Conservation (phyloP, 192 early-diverging fungal species). For the Coemansia erecta region DNA sequence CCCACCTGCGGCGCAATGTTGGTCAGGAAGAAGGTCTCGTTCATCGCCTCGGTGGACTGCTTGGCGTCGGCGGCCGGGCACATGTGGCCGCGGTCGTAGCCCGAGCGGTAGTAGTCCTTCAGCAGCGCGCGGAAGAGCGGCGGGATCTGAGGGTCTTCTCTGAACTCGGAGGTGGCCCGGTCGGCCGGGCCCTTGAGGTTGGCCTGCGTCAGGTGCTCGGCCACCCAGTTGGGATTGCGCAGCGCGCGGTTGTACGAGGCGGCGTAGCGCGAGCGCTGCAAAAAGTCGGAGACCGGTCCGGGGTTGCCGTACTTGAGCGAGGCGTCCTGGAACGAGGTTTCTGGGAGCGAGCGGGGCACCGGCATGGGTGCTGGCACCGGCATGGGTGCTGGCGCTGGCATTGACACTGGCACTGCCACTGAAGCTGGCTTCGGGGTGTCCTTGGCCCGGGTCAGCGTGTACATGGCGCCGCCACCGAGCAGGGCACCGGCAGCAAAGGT, state of each 20-base stretch:
- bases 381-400: background rate
- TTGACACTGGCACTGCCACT: slow-evolving; percentile 7
- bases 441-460: slow-evolving; percentile 16
- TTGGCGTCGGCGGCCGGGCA: slow-evolving; percentile 87
- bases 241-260: slow-evolving; percentile 73
- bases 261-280: slow-evolving; percentile 68
- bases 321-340: slow-evolving; percentile 10
- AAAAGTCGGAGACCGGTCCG: slow-evolving; percentile 75
- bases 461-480: slow-evolving; percentile 44
- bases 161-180: slow-evolving; percentile 68
- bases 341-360: slow-evolving; percentile 26
- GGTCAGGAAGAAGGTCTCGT: slow-evolving; percentile 83
- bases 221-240: slow-evolving; percentile 76
- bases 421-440: background rate
- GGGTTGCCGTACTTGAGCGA: slow-evolving; percentile 44
- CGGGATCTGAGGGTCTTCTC: slow-evolving; percentile 75
- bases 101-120: slow-evolving; percentile 74
- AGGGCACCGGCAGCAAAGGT: slow-evolving; percentile 46
- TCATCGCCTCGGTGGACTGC: slow-evolving; percentile 66
- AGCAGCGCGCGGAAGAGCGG: slow-evolving; percentile 70
- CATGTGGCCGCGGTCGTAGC: slow-evolving; percentile 92
- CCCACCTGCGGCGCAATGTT: slow-evolving; percentile 84
- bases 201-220: slow-evolving; percentile 65
- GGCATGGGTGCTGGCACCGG: slow-evolving; percentile 9
- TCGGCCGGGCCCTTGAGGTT: slow-evolving; percentile 57